Base-by-base conservation (phyloP, 768 basidiomycete genomes). In the Suillus ampliporus region DNA sequence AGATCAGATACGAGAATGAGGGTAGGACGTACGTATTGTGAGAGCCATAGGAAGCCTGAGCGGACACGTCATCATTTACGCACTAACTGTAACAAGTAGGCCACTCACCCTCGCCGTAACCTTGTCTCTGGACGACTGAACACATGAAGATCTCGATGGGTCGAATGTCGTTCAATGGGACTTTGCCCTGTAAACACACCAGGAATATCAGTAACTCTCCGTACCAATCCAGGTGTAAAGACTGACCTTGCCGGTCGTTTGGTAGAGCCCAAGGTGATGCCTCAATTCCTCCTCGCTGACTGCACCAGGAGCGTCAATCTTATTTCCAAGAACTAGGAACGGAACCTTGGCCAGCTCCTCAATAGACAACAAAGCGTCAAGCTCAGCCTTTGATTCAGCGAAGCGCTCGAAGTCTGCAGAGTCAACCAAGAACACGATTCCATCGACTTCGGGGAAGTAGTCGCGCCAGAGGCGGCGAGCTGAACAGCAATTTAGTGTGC, bases 141-240 rank as follows among this genome's bases (percentile, higher is more conserved):
- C 96, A 98, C 97, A 99, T 99, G 88, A 98, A 99, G 69, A 99
- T 86, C 75, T 99, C 97, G 77, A 99, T 98, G 19, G 97, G 97
- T 64, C 97, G 88, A 69, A 99, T 99, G 77, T 98, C 97, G 69
- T 83, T 92, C 73, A 99, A 86, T 64, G 95, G 97, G 43, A 97
- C 93, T 78, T 99, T 99, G 75, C 97, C 97, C 96, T 97, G 68
- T 15, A 19, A 40, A 1, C 23, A 38, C 44, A 28, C 10, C 54
- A 35, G 23, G 21, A 34, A 31, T 54, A 44, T 73, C 53, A 71
- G 40, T 43, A 48, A 35, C 56, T 47, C 21, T 15, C 23, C 35
- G 21, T 3, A 44, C 34, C 21, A 37, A 19, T 26, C 7, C 17
- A 46, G 44, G 3, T 44, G 48, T 14, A 59, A 41, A 46, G 64